Percentiles rank a stretch among this genome's conserved stretches.
Conservation (phyloP, 345 rosid species). For the thale cress (Arabidopsis thaliana) region TAIR10.1 NC_003075.7:208501-209000, state of each 20-base stretch:
- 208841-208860: conserved; percentile 72
- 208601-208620: conserved; percentile 75
- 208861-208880: conserved; percentile 89
- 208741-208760: conserved; percentile 98
- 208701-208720: conserved; percentile 77
- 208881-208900: conserved; percentile 85
- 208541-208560: conserved; percentile 73
- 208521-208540: conserved; percentile 71
- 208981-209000: conserved; percentile 94
- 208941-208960: conserved; percentile 94
- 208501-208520: conserved; percentile 77
- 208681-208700: conserved; percentile 83
- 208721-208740: conserved; percentile 99
- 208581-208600: conserved; percentile 80
- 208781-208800: conserved; percentile 80
- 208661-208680: conserved; percentile 63
- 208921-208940: conserved; percentile 93
- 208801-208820: conserved; percentile 74
- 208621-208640: conserved; percentile 59
- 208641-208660: conserved; percentile 57
- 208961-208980: conserved; percentile 94
- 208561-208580: conserved; percentile 93
- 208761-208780: conserved; percentile 92
- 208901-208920: conserved; percentile 97
- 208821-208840: conserved; percentile 75